Evolutionary conservation across 208 protist species (phyloP).

Genomic region (Sergeia podlipaevii): DNA sequence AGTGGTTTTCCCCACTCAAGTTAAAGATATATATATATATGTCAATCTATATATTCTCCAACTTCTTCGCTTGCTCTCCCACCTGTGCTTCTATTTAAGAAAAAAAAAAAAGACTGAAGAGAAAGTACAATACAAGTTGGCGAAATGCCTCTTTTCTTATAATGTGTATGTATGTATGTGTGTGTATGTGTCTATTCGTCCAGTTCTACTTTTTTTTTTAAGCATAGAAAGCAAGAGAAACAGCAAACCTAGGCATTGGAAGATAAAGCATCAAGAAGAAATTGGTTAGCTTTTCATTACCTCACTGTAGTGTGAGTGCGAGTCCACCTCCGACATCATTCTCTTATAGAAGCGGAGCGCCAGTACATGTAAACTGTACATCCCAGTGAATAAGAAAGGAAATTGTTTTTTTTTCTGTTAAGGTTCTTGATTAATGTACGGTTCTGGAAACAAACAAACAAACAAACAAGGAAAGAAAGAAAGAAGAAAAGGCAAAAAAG

Average conservation of each 20-base stretch:
- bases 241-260: not conserved
- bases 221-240: constrained; percentile 3
- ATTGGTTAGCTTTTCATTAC: not conserved
- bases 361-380: too few species aligned
- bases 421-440: constrained; percentile 1
- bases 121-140: too few species aligned
- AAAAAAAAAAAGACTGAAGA: too few species aligned
- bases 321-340: too few species aligned
- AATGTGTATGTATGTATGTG: not conserved
- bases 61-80: not conserved
- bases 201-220: not conserved
- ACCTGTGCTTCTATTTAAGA: too few species aligned
- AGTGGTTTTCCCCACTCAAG: too few species aligned
- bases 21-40: not conserved
- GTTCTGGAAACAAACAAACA: constrained; percentile 3
- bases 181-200: not conserved
- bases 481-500: constrained; percentile 12
- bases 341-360: too few species aligned
- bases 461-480: constrained; percentile 4
- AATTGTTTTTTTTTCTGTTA: constrained; percentile 6
- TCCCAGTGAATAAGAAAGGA: not conserved
- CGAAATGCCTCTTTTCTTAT: too few species aligned
- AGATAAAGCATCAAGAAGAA: not conserved
- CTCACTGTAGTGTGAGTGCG: too few species aligned
- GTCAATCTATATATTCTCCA: not conserved